Percentiles rank a stretch among this genome's conserved stretches.
phyloP scores from a whole-genome alignment of 2,329 filamentous ascomycete species.

The Clathrospora elynae region DNA sequence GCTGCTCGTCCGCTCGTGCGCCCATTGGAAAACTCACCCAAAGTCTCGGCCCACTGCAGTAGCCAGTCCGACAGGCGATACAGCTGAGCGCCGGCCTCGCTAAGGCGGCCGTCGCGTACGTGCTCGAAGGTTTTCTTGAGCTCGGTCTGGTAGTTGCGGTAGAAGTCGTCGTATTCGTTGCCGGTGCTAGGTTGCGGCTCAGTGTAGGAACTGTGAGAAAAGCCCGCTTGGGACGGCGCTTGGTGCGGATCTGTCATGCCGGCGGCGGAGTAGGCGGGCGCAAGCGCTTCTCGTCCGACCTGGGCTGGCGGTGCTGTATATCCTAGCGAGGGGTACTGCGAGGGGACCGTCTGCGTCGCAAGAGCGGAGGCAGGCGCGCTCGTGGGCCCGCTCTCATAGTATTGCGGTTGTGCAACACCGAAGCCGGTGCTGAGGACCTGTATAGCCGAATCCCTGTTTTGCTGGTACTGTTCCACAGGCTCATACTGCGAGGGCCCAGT shows the following conservation, averaged over 20 bases:
- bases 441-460: slow-evolving; percentile 69
- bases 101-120: slow-evolving; percentile 66
- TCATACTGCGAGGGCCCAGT: slow-evolving; percentile 71
- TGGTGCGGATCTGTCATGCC: slow-evolving; percentile 59
- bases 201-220: slow-evolving; percentile 40
- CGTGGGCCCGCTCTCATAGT: slow-evolving; percentile 69
- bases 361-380: slow-evolving; percentile 63
- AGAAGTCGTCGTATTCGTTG: slow-evolving; percentile 68
- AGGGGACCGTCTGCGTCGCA: slow-evolving; percentile 67
- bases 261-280: slow-evolving; percentile 56
- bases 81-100: slow-evolving; percentile 63
- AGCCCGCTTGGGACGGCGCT: slow-evolving; percentile 47
- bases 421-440: slow-evolving; percentile 74
- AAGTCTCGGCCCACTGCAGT: slow-evolving; percentile 65
- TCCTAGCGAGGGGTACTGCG: slow-evolving; percentile 63
- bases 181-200: slow-evolving; percentile 49
- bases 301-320: slow-evolving; percentile 68
- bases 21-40: slow-evolving; percentile 61
- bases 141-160: slow-evolving; percentile 63
- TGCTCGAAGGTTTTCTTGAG: slow-evolving; percentile 71
- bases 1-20: slow-evolving; percentile 43
- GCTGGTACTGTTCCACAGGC: slow-evolving; percentile 74
- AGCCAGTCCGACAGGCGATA: slow-evolving; percentile 70
- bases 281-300: slow-evolving; percentile 56
- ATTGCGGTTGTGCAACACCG: slow-evolving; percentile 65